Percentiles rank a stretch among this genome's conserved stretches.
phyloP scores from a whole-genome alignment of 2,329 filamentous ascomycete genomes.

The Penicillium griseofulvum region DNA sequence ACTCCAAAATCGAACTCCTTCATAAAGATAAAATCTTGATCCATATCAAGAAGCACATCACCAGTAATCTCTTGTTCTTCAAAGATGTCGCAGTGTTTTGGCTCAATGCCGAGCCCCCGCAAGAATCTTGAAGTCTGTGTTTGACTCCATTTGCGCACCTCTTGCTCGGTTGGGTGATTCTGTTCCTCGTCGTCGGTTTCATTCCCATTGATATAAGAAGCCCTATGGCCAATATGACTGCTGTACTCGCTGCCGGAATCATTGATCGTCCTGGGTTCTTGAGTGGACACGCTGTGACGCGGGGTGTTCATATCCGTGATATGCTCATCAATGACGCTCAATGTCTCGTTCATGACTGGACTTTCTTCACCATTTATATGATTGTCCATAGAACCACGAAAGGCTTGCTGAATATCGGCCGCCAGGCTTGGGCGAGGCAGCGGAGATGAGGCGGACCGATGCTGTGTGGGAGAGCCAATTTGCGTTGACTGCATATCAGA shows the following conservation, averaged over 20 bases:
- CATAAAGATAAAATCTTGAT: conserved; percentile 90
- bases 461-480: conserved; percentile 26
- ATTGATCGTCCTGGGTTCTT: conserved; percentile 56
- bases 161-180: conserved; percentile 62
- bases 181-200: conserved; percentile 94
- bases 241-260: conserved; percentile 92
- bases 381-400: conserved; percentile 48
- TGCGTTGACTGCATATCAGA: conserved; percentile 27
- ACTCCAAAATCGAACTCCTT: conserved; percentile 93
- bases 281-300: conserved; percentile 52
- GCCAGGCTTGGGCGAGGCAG: conserved; percentile 36
- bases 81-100: conserved; percentile 89
- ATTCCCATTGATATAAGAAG: conserved; percentile 90
- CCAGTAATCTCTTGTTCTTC: conserved; percentile 93
- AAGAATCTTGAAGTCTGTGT: conserved; percentile 85
- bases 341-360: conserved; percentile 86
- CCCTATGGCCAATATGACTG: conserved; percentile 68
- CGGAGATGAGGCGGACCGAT: conserved; percentile 38
- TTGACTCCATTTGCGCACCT: conserved; percentile 78
- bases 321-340: conserved; percentile 95
- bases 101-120: conserved; percentile 79
- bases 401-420: conserved; percentile 43
- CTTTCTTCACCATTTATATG: conserved; percentile 58
- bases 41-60: conserved; percentile 89
- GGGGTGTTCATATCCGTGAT: conserved; percentile 79